A percentile compares a stretch with the other conserved stretches of the same genome.
Evolutionary conservation across 768 basidiomycete genomes (phyloP).

Genomic region (Hygrophoropsis aurantiaca): DNA sequence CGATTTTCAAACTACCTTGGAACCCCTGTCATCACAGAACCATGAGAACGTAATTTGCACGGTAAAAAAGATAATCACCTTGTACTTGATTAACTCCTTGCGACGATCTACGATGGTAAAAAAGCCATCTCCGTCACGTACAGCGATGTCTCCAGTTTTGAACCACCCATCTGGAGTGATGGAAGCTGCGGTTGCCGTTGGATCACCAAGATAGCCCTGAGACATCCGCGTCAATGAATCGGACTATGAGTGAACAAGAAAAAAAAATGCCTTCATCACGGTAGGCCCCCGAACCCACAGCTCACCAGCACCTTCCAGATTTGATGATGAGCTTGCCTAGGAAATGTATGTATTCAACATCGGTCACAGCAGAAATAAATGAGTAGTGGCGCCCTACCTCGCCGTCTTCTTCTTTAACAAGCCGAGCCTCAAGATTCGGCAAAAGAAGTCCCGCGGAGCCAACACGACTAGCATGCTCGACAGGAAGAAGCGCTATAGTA

Average conservation of each 20-base stretch:
- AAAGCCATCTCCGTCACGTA: constrained; percentile 66
- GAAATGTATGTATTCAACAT: too few relatives aligned
- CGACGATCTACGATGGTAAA: constrained; percentile 73
- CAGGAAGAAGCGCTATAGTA: constrained; percentile 56
- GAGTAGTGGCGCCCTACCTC: too few relatives aligned
- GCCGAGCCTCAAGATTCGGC: constrained; percentile 72
- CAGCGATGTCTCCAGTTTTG: constrained; percentile 84
- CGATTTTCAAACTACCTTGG: constrained; percentile 67
- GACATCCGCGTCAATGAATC: too few relatives aligned
- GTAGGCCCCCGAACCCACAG: constrained; percentile 78
- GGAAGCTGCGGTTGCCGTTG: constrained; percentile 61
- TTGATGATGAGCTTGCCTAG: background rate
- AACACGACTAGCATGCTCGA: constrained; percentile 44
- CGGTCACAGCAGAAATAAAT: too few relatives aligned
- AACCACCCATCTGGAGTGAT: constrained; percentile 81
- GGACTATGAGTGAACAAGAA: too few relatives aligned
- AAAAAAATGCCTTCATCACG: constrained; percentile 71
- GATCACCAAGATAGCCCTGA: constrained; percentile 79
- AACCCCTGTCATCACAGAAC: constrained; percentile 51
- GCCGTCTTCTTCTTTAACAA: constrained; percentile 65
- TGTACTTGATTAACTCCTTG: constrained; percentile 79
- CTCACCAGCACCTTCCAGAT: constrained; percentile 59
- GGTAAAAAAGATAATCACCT: constrained; percentile 31
- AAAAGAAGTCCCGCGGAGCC: constrained; percentile 71
- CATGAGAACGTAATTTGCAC: background rate